phyloP scores from a whole-genome alignment of 306 rosid species.

The Cajanus cajan region DNA sequence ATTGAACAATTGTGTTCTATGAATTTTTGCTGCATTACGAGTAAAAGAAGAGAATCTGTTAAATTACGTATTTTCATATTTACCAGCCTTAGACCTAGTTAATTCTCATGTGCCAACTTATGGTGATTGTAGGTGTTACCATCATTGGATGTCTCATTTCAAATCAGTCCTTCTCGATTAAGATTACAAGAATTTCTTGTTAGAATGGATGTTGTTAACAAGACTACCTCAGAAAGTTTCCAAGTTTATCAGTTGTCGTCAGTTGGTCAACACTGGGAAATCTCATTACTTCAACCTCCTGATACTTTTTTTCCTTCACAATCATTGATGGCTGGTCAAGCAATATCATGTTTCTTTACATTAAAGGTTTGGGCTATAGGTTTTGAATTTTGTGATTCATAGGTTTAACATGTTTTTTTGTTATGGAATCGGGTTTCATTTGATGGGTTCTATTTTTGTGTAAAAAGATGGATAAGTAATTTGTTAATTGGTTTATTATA shows the following conservation, averaged over 20 bases:
- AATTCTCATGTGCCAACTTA: conserved; percentile 34
- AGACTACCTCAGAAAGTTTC: conserved; percentile 71
- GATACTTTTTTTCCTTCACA: conserved; percentile 70
- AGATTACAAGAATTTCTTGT: conserved; percentile 86
- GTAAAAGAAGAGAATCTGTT: neutral
- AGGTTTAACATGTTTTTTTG: conserved; percentile 1
- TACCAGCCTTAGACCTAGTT: conserved; percentile 11
- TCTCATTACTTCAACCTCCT: conserved; percentile 79
- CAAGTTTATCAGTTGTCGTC: conserved; percentile 82
- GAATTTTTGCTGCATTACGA: neutral
- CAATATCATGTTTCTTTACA: conserved; percentile 82
- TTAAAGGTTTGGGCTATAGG: conserved; percentile 64
- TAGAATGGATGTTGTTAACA: conserved; percentile 81
- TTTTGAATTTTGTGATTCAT: conserved; percentile 16
- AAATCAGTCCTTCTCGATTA: conserved; percentile 81
- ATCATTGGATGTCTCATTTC: conserved; percentile 84
- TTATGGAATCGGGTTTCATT: conserved; percentile 19
- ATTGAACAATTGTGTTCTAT: conserved; percentile 13
- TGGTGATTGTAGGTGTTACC: conserved; percentile 66
- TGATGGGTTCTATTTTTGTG: neutral
- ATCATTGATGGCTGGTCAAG: conserved; percentile 75
- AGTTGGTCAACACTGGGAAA: conserved; percentile 72
- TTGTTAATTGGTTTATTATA: neutral
- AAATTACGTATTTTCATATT: neutral
- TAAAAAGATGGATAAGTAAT: conserved; percentile 1